A percentile compares a stretch with the other conserved stretches of the same genome.
Conservation (phyloP, 257 asterid genomes). For the Avicennia marina region DNA sequence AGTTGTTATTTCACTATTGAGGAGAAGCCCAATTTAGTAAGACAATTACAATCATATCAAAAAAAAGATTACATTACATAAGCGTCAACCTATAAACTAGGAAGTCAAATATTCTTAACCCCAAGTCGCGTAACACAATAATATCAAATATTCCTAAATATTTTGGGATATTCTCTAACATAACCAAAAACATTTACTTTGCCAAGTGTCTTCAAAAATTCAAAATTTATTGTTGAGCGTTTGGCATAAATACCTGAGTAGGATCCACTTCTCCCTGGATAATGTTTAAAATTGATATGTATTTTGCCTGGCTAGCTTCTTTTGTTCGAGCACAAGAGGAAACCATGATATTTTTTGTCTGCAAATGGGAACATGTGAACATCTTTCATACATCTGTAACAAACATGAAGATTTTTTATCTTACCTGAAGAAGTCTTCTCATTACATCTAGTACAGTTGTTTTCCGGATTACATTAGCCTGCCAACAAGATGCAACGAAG, state of each 20-base stretch:
- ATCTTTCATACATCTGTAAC: constrained; percentile 9
- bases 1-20: too few relatives aligned
- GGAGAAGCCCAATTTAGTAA: too few relatives aligned
- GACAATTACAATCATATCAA: too few relatives aligned
- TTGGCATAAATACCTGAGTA: constrained; percentile 67
- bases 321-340: constrained; percentile 87
- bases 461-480: constrained; percentile 96
- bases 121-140: too few relatives aligned
- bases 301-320: constrained; percentile 98
- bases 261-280: constrained; percentile 99
- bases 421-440: constrained; percentile 99
- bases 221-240: constrained; percentile 5
- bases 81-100: too few relatives aligned
- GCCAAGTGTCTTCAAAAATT: neutral
- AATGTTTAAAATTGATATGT: constrained; percentile 88
- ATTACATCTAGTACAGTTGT: constrained; percentile 98
- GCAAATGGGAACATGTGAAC: constrained; percentile 31
- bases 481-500: constrained; percentile 29
- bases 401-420: constrained; percentile 21
- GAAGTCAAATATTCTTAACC: too few relatives aligned
- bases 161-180: too few relatives aligned
- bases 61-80: too few relatives aligned
- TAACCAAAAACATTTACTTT: neutral
- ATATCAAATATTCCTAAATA: too few relatives aligned
- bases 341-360: constrained; percentile 98